Conservation (phyloP, 1,284 basidiomycete genomes). For the Papiliotrema flavescens region DNA sequence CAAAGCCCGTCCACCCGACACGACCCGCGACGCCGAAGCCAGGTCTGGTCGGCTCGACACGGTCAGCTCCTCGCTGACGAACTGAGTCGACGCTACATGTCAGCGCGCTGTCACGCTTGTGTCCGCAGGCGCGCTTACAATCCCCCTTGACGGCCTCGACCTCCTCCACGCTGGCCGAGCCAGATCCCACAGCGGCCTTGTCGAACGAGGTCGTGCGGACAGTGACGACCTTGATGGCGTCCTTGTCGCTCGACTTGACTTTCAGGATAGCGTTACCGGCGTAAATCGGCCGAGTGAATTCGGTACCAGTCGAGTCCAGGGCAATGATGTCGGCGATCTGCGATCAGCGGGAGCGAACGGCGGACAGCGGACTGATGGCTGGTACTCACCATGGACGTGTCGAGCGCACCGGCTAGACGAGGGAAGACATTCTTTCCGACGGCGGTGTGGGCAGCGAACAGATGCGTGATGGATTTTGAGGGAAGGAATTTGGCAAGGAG, state of each 20-base stretch:
- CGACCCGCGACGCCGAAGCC: slow-evolving; percentile 78
- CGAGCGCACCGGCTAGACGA: slow-evolving; percentile 81
- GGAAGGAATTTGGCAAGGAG: slow-evolving; percentile 54
- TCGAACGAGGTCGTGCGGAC: slow-evolving; percentile 93
- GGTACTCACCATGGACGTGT: slow-evolving; percentile 59
- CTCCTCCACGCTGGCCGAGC: slow-evolving; percentile 59
- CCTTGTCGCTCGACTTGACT: slow-evolving; percentile 66
- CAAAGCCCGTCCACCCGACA: slow-evolving; percentile 92
- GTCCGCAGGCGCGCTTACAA: slow-evolving; percentile 44
- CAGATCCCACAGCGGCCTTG: slow-evolving; percentile 57
- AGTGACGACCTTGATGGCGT: slow-evolving; percentile 86
- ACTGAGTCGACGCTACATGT: slow-evolving; percentile 58
- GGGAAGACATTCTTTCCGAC: slow-evolving; percentile 74
- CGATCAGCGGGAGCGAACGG: background rate
- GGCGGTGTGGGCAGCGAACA: slow-evolving; percentile 76
- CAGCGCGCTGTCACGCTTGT: background rate
- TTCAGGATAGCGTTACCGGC: slow-evolving; percentile 97
- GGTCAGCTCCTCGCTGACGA: slow-evolving; percentile 78
- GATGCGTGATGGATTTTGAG: slow-evolving; percentile 65
- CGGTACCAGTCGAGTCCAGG: slow-evolving; percentile 68
- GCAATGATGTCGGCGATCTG: slow-evolving; percentile 85
- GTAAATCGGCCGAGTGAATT: slow-evolving; percentile 92
- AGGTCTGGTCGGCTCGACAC: slow-evolving; percentile 93
- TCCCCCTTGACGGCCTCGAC: slow-evolving; percentile 66
- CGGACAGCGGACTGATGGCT: background rate